Evolutionary conservation across 768 basidiomycete species (phyloP), one percentile per base, ranked within the genome.

Genomic region (Panus rudis): DNA sequence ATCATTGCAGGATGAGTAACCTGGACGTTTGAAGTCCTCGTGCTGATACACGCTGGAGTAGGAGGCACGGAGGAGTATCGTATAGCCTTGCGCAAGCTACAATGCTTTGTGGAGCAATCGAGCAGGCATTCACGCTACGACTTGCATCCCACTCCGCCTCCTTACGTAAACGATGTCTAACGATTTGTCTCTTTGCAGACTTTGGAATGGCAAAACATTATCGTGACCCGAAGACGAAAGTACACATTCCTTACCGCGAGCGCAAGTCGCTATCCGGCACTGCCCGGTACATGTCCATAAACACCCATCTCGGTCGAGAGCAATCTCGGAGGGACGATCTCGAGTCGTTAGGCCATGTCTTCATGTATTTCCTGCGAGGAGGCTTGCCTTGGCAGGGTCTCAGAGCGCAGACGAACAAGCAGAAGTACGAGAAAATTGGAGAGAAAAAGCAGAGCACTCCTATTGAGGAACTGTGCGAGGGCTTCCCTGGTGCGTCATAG

Each of bases 201-300:
- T 97, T 99, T 59, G 94, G 94, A 48, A 98, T 98, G 96, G 94
- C 94, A 39, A 99, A 99, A 66, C 92, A 97, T 65, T 98, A 97
- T 63, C 82, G 96, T 43, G 96, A 99, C 64, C 94, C 94, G 0
- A 97, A 94, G 68, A 92, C 91, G 14, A 96, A 92, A 61, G 79
- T 88, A 45, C 94, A 99, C 65, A 99, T 99, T 48, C 94, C 96
- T n/a, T 99, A 99, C 66, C 81, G 96, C 53, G 94, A 99, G 63
- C 81, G 96, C 56, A 99, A 98, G 72, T 92, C 88, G 42, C 68
- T 98, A 37, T 92, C 89, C 13, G 94, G 94, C 12, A 98, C 94
- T 25, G 94, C 96, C 39, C 82, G 94, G 32, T 99, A 99, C 70
- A 99, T 99, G 94, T 91, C 87, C 37, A 99, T 98, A 74, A 99